Percentiles rank a stretch among this genome's conserved stretches.
Conservation (phyloP, 176 grass and related monocot genomes). For the Triticum dicoccoides region DNA sequence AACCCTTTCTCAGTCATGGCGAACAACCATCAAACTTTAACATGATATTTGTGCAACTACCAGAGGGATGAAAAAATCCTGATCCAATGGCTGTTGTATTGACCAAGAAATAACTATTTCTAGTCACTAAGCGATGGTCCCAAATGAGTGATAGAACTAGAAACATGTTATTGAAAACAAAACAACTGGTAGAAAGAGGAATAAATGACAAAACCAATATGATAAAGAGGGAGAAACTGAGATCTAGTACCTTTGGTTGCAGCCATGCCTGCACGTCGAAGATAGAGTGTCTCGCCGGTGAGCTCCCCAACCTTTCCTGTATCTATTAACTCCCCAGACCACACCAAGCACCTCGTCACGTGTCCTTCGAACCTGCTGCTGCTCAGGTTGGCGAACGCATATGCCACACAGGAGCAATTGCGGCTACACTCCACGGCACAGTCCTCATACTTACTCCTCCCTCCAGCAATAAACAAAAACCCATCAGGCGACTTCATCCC, state of each 20-base stretch:
- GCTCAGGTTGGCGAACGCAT: background rate
- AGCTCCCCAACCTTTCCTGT: background rate
- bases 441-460: constrained; percentile 9
- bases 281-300: constrained; percentile 30
- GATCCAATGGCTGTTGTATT: background rate
- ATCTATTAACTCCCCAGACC: constrained; percentile 34
- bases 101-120: background rate
- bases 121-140: background rate
- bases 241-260: background rate
- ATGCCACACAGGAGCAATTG: constrained; percentile 57
- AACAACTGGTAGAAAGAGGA: background rate
- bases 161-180: background rate
- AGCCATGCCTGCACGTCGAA: constrained; percentile 22
- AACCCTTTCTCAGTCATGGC: background rate
- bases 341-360: constrained; percentile 31
- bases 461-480: background rate
- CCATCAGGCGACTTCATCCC: background rate
- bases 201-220: background rate
- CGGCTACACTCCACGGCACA: constrained; percentile 20
- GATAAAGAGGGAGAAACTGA: background rate
- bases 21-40: background rate
- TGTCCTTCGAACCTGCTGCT: background rate
- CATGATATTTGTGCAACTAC: too few relatives aligned
- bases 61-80: background rate
- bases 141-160: background rate